Conservation (phyloP, 371 early-diverging fungal species). For the Saksenaea vasiformis region DNA sequence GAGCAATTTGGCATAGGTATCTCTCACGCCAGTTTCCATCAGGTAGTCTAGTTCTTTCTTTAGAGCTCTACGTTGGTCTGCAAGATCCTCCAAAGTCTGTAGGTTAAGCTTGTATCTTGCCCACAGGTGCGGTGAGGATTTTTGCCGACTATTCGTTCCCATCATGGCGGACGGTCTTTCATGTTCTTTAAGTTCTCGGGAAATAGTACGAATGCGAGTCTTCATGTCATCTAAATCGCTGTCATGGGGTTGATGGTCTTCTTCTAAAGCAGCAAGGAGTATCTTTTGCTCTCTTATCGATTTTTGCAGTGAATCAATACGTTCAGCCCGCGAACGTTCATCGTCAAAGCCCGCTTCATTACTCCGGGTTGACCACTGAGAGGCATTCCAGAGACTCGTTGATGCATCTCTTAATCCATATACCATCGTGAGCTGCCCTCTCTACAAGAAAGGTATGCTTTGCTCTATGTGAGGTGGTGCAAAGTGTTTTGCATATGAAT, state of each 20-base stretch:
- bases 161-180: constrained; percentile 6
- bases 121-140: constrained; percentile 21
- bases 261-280: constrained; percentile 15
- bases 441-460: background rate
- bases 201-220: constrained; percentile 23
- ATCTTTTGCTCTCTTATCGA: constrained; percentile 27
- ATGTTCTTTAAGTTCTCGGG: constrained; percentile 19
- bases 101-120: constrained; percentile 35
- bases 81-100: constrained; percentile 33
- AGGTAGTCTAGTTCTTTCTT: constrained; percentile 43
- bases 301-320: constrained; percentile 14
- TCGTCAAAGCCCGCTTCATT: background rate
- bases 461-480: too few relatives aligned
- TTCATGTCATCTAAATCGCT: constrained; percentile 27
- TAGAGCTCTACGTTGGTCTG: constrained; percentile 29
- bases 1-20: constrained; percentile 16
- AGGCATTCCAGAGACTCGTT: background rate
- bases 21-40: constrained; percentile 24
- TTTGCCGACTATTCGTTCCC: constrained; percentile 7
- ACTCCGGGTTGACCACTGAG: background rate
- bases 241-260: background rate
- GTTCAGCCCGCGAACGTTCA: background rate
- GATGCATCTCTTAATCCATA: background rate
- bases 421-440: background rate
- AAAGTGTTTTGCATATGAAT: too few relatives aligned